Percentiles rank a stretch among this genome's conserved stretches.
These are phyloP conservation scores for Pleurotus citrinopileatus DNA, from an alignment of 768 basidiomycete species.

Conservation along the genomic window DNA sequence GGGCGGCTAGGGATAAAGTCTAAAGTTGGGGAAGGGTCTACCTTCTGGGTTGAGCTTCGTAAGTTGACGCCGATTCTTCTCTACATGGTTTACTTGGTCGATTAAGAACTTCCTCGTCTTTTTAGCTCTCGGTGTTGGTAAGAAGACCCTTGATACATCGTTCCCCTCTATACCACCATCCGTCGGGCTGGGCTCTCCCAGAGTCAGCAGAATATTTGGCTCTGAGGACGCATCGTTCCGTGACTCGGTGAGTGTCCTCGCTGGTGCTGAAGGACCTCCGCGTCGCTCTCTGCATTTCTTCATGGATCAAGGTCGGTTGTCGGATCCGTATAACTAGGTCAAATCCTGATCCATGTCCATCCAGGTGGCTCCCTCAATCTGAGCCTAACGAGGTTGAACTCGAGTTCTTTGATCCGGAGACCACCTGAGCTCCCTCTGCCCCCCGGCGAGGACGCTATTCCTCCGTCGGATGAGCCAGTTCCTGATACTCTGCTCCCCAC, in stretches of 20 bases:
- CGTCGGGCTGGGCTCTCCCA: constrained; percentile 2
- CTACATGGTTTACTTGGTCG: not conserved
- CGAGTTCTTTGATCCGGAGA: constrained; percentile 34
- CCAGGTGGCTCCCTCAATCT: constrained; percentile 49
- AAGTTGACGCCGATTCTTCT: constrained; percentile 17
- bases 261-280: constrained; percentile 21
- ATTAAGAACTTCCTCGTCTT: not conserved
- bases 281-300: constrained; percentile 35
- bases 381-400: constrained; percentile 32
- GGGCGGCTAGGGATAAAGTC: constrained; percentile 50
- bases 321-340: not conserved
- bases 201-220: constrained; percentile 13
- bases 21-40: constrained; percentile 56
- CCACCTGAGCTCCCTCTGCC: constrained; percentile 41
- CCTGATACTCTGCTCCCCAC: too few relatives aligned
- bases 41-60: constrained; percentile 69
- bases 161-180: not conserved
- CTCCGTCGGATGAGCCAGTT: not conserved
- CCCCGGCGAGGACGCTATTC: constrained; percentile 32
- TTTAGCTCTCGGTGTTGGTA: constrained; percentile 16
- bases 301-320: constrained; percentile 48
- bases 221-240: constrained; percentile 16
- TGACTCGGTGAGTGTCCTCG: constrained; percentile 12
- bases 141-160: constrained; percentile 9
- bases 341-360: not conserved